Base-by-base conservation (phyloP, 1,139 yeast species). In the Blastobotrys serpentis region DNA sequence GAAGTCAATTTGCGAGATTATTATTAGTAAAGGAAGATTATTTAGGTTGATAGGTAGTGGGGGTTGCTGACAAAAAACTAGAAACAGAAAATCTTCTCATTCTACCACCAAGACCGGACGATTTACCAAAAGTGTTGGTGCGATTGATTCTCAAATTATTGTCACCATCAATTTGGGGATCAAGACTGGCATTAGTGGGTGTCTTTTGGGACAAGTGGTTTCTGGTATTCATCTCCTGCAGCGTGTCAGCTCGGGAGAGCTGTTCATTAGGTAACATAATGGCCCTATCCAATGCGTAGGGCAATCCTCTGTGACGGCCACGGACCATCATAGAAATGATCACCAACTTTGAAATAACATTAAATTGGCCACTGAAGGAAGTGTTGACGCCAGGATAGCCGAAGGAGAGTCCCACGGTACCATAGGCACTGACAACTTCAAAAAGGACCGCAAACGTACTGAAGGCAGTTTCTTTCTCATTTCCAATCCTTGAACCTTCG, bases 281-380 rank as follows among this genome's bases (percentile, higher is more conserved):
- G 36, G 99, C 98, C 63, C 98, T 81, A 67, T 92, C 99, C 50
- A 94, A 76, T 0, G 92, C 74, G 63, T 92, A 89, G 0, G 99
- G 99, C 52, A 92, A 74, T 36, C 98, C 98, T 76, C 99, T 86
- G 63, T 90, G 98, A 51, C 97, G 78, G 8, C 98, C 98, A 71
- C 99, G 80, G 46, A 92, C 78, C 84, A 92, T 81, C 83, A 89
- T 80, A 4, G 90, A 94, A 54, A 88, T 82, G 41, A 92, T 81
- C 2, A 90, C 87, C 44, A 92, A 73, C 62, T 94, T 94, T 1
- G 96, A 85, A 8, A 92, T 61, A 0, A 78, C 76, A 23, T 79
- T 76, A 60, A 92, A 87, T 62, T 84, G 78, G 0, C 81, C 89
- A 13, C 85, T 76, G 44, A 92, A 78, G 1, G 97, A 86, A 3